A percentile compares a stretch with the other conserved stretches of the same genome.
Conservation (phyloP, 176 grass and related monocot species). For the Coix lacrymajobi region DNA sequence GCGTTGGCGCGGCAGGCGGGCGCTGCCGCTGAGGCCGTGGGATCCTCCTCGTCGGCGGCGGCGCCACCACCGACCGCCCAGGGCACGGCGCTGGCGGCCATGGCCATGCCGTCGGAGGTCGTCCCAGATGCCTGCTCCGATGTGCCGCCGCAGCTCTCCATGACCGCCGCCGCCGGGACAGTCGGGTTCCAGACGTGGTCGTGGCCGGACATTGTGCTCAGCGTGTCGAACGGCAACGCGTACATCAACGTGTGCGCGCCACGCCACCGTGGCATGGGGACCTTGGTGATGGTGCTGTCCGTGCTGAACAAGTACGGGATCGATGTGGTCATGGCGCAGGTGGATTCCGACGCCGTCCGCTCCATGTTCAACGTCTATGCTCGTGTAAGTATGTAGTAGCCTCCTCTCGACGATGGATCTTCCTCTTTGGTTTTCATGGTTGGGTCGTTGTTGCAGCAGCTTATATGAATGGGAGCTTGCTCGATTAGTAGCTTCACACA, state of each 20-base stretch:
- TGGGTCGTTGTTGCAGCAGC: neutral
- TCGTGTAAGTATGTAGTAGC: neutral
- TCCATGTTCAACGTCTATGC: constrained; percentile 46
- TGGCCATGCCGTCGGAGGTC: neutral
- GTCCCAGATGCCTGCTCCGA: neutral
- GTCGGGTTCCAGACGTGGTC: constrained; percentile 56
- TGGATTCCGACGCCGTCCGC: constrained; percentile 20
- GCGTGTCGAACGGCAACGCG: constrained; percentile 33
- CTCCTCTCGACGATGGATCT: neutral
- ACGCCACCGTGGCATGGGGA: constrained; percentile 19
- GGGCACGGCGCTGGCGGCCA: neutral
- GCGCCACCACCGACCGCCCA: neutral
- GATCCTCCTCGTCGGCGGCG: neutral
- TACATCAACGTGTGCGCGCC: constrained; percentile 36
- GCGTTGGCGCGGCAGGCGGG: neutral
- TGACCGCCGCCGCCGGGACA: neutral
- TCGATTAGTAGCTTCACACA: neutral
- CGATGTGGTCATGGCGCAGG: constrained; percentile 37
- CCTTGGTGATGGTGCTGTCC: constrained; percentile 14
- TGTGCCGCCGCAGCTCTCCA: neutral
- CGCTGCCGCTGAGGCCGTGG: neutral
- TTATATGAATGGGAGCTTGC: neutral
- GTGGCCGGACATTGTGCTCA: constrained; percentile 45
- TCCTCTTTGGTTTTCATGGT: neutral
- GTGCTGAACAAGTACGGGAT: constrained; percentile 57